Conservation (phyloP, 805 yeast genomes). For the Teunomyces panamensis region DNA sequence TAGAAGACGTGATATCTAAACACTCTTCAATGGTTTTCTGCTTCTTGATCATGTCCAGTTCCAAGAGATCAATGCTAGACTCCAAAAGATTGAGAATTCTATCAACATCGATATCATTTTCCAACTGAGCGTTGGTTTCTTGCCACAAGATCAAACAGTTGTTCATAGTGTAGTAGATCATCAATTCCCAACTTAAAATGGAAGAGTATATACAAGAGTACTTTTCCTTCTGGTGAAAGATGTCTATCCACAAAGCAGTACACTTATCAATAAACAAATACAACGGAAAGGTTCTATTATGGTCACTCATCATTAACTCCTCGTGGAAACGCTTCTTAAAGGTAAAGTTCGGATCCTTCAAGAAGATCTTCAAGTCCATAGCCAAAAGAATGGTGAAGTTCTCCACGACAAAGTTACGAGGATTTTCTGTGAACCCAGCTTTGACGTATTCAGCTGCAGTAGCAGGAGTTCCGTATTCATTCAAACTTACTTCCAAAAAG, state of each 20-base stretch:
- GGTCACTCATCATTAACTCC: constrained; percentile 60
- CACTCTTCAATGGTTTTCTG: constrained; percentile 42
- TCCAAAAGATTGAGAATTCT: constrained; percentile 46
- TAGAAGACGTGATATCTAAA: constrained; percentile 36
- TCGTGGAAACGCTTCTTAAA: constrained; percentile 64
- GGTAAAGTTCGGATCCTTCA: constrained; percentile 54
- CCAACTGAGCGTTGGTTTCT: constrained; percentile 50
- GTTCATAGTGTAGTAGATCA: constrained; percentile 56
- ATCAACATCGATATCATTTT: constrained; percentile 47
- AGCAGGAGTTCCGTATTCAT: constrained; percentile 42
- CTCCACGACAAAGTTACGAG: constrained; percentile 39
- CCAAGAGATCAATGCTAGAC: constrained; percentile 27
- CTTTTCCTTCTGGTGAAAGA: constrained; percentile 24
- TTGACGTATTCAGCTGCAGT: constrained; percentile 42
- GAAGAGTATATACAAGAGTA: constrained; percentile 40
- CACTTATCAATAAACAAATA: constrained; percentile 33
- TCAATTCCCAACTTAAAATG: constrained; percentile 49
- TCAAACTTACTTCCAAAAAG: constrained; percentile 37
- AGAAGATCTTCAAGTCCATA: constrained; percentile 52
- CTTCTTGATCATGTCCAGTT: constrained; percentile 18
- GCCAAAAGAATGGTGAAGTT: constrained; percentile 50
- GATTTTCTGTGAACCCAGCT: constrained; percentile 48
- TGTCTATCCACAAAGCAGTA: constrained; percentile 35
- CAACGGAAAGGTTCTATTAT: constrained; percentile 50
- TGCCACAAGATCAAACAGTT: constrained; percentile 64